These are phyloP conservation scores for Tolypocladium ovalisporum DNA, from an alignment of 2,329 filamentous ascomycete species.

Conservation along the genomic window DNA sequence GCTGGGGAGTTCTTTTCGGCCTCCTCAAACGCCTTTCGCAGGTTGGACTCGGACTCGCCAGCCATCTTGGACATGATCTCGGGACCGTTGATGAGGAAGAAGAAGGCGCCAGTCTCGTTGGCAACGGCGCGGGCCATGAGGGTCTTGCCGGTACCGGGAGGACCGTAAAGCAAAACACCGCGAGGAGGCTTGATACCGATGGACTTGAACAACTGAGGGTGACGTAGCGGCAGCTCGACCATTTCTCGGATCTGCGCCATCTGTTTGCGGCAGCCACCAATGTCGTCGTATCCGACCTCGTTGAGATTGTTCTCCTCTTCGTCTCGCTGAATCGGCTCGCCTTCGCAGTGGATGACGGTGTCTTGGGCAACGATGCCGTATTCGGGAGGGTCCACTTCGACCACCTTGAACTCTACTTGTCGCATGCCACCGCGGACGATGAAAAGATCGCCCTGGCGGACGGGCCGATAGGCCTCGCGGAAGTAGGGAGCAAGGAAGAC, in stretches of 20 bases:
- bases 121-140: constrained; percentile 97
- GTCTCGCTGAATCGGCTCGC: constrained; percentile 76
- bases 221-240: constrained; percentile 91
- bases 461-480: constrained; percentile 95
- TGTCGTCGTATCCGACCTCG: constrained; percentile 98
- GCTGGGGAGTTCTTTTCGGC: constrained; percentile 98
- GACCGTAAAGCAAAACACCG: constrained; percentile 92
- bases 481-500: constrained; percentile 99
- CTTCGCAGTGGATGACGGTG: constrained; percentile 97
- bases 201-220: constrained; percentile 98
- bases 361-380: constrained; percentile 98
- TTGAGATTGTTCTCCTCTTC: constrained; percentile 99
- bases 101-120: constrained; percentile 98
- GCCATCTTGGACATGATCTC: constrained; percentile 99
- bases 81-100: constrained; percentile 98
- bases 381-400: constrained; percentile 96
- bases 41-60: constrained; percentile 95
- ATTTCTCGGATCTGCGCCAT: constrained; percentile 99
- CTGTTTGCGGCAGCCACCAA: constrained; percentile 98
- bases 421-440: constrained; percentile 96
- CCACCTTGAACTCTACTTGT: constrained; percentile 98
- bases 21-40: constrained; percentile 98
- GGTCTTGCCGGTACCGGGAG: constrained; percentile 98
- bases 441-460: constrained; percentile 95
- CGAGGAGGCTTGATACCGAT: constrained; percentile 99